These are phyloP conservation scores for Phylloporus sp. DNA, from an alignment of 1,284 basidiomycete species.

Conservation along the genomic window DNA sequence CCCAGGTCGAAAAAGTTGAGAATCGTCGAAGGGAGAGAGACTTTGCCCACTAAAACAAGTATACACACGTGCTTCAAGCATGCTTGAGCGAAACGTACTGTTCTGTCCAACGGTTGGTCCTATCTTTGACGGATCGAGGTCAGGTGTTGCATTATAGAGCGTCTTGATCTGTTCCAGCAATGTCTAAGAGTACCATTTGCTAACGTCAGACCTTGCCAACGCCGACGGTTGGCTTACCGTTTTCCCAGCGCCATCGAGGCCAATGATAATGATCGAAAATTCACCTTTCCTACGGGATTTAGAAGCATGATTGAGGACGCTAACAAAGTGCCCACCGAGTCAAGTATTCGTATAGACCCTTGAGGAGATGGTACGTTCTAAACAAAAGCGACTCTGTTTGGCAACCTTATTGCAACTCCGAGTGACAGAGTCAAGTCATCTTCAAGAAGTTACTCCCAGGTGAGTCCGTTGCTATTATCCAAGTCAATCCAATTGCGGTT, in stretches of 20 bases:
- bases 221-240: constrained; percentile 56
- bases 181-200: constrained; percentile 55
- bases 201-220: background rate
- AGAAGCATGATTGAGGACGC: background rate
- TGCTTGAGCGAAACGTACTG: constrained; percentile 54
- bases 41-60: constrained; percentile 76
- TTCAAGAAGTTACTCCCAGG: too few relatives aligned
- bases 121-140: constrained; percentile 87
- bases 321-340: constrained; percentile 66
- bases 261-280: constrained; percentile 92
- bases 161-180: constrained; percentile 93
- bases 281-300: constrained; percentile 76
- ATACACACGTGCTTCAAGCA: background rate
- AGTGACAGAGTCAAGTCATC: too few relatives aligned
- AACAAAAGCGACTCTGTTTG: constrained; percentile 37
- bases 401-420: background rate
- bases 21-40: constrained; percentile 87
- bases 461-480: too few relatives aligned
- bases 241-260: constrained; percentile 89
- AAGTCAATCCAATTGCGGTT: too few relatives aligned
- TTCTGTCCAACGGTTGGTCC: constrained; percentile 95
- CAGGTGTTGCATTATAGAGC: constrained; percentile 83
- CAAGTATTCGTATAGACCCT: constrained; percentile 86
- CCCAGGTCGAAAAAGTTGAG: constrained; percentile 95
- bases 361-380: constrained; percentile 88